These are phyloP conservation scores for Annulohypoxylon stygium DNA, from an alignment of 495 filamentous ascomycete genomes.

Conservation along the genomic window DNA sequence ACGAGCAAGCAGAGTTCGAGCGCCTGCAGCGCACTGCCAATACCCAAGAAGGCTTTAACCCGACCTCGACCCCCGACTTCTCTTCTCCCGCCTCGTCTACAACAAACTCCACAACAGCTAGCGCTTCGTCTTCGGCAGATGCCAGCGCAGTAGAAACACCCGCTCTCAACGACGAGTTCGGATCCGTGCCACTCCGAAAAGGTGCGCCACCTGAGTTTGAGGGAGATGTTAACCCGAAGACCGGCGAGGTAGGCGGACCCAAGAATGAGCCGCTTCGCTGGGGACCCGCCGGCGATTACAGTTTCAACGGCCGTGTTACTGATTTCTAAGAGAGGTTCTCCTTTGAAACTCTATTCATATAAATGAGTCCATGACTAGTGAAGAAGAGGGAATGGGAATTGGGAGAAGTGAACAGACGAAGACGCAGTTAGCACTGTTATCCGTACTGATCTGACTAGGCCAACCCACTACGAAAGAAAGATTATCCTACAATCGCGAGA, in stretches of 20 bases:
- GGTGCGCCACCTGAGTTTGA: slow-evolving; percentile 92
- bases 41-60: slow-evolving; percentile 52
- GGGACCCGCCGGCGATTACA: slow-evolving; percentile 88
- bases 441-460: neutral
- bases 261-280: slow-evolving; percentile 97
- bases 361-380: neutral
- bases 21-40: slow-evolving; percentile 74
- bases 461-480: neutral
- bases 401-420: neutral
- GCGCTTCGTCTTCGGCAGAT: neutral
- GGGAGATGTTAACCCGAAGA: slow-evolving; percentile 91
- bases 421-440: neutral
- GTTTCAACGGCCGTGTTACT: slow-evolving; percentile 94
- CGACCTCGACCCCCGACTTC: slow-evolving; percentile 47
- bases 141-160: neutral
- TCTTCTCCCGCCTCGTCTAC: slow-evolving; percentile 5
- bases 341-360: no score
- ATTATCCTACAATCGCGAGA: neutral
- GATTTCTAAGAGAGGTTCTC: slow-evolving; percentile 85
- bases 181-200: slow-evolving; percentile 53
- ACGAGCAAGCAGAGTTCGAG: slow-evolving; percentile 94
- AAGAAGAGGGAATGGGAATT: neutral
- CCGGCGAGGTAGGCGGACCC: slow-evolving; percentile 95
- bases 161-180: slow-evolving; percentile 19
- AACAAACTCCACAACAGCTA: neutral